These are phyloP conservation scores for Coniochaeta pulveracea DNA, from an alignment of 2,329 filamentous ascomycete species.

Conservation along the genomic window DNA sequence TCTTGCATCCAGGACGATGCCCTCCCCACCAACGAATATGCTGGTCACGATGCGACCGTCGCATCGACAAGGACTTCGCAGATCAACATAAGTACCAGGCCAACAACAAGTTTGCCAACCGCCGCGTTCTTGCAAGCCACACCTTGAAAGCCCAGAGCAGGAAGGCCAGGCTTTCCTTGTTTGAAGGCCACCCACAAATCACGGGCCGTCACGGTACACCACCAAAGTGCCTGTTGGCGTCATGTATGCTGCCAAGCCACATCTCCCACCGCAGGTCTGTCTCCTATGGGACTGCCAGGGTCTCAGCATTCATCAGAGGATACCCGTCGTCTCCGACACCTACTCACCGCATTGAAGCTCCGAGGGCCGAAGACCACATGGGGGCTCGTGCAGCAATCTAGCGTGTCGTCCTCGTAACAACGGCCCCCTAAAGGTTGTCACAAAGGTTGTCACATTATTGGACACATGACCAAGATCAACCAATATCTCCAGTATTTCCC, in stretches of 20 bases:
- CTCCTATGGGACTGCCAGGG: not conserved
- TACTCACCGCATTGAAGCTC: not conserved
- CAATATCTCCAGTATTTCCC: too few relatives aligned
- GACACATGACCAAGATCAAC: too few relatives aligned
- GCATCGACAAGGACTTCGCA: not conserved
- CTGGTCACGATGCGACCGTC: slow-evolving; percentile 4
- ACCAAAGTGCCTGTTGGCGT: slow-evolving; percentile 1
- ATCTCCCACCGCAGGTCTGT: not conserved
- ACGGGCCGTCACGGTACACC: slow-evolving; percentile 8
- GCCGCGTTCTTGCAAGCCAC: not conserved
- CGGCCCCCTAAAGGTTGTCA: not conserved
- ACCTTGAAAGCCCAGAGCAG: not conserved
- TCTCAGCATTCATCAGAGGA: not conserved
- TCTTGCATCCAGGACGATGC: slow-evolving; percentile 6
- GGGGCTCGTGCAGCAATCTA: not conserved
- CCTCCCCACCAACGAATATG: slow-evolving; percentile 5
- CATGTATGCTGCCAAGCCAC: not conserved
- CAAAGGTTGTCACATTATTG: too few relatives aligned
- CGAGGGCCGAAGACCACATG: not conserved
- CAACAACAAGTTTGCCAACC: not conserved
- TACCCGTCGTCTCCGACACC: not conserved
- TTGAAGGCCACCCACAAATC: slow-evolving; percentile 7
- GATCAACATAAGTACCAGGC: not conserved
- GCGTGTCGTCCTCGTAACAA: not conserved
- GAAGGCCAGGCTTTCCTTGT: slow-evolving; percentile 3